Conservation (phyloP, 768 basidiomycete species). For the Termitomyces heimii region DNA sequence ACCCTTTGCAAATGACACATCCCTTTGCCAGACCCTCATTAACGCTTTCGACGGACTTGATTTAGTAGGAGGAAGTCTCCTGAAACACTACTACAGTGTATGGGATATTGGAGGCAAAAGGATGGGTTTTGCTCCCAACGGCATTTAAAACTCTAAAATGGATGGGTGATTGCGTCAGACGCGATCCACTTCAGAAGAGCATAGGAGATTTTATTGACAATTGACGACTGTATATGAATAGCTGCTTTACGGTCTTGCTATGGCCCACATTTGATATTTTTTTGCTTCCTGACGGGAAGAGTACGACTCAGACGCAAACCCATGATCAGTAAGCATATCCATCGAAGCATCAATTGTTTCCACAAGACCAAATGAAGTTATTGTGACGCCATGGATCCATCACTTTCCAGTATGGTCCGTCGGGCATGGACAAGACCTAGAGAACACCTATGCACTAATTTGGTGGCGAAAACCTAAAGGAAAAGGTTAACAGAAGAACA, state of each 20-base stretch:
- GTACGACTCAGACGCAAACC: background rate
- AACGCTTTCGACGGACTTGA: conserved; percentile 50
- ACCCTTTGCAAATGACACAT: conserved; percentile 44
- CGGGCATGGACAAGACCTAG: background rate
- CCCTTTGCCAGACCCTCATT: conserved; percentile 51
- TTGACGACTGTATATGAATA: background rate
- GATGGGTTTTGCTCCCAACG: conserved; percentile 47
- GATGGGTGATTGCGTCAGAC: background rate
- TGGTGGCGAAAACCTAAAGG: background rate
- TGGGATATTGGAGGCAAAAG: conserved; percentile 47
- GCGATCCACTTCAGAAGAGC: background rate
- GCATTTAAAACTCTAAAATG: background rate
- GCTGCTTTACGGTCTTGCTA: background rate
- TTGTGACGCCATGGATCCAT: background rate
- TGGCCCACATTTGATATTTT: background rate
- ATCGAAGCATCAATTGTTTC: too few relatives aligned
- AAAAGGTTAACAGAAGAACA: background rate
- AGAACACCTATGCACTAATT: background rate
- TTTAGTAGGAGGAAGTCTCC: conserved; percentile 46
- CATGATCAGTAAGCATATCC: background rate
- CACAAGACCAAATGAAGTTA: background rate
- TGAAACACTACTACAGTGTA: conserved; percentile 57
- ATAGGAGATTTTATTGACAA: background rate
- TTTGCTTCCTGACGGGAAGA: background rate
- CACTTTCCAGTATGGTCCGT: background rate